Percentiles rank a stretch among this genome's conserved stretches.
These are phyloP conservation scores for Cornus suecica DNA, from an alignment of 148 eudicot genomes.

Conservation along the genomic window DNA sequence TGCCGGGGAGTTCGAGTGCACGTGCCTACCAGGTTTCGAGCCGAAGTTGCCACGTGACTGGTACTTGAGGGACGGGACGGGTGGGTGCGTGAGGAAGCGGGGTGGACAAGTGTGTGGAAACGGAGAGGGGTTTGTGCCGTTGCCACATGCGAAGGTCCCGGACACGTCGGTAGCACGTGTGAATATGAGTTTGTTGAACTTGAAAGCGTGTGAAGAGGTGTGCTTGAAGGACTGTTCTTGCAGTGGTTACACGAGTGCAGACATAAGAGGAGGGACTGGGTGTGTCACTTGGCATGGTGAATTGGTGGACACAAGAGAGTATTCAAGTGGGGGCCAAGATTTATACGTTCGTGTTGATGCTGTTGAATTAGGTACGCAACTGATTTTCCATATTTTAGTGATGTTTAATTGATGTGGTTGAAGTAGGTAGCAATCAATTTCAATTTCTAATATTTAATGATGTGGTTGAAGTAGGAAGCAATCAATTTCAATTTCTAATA, in stretches of 20 bases:
- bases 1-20: background rate
- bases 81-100: background rate
- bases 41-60: background rate
- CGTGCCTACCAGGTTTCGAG: background rate
- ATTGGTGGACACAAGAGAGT: background rate
- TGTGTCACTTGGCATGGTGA: background rate
- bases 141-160: background rate
- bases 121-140: background rate
- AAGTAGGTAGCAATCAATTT: too few relatives aligned
- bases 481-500: too few relatives aligned
- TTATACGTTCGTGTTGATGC: background rate
- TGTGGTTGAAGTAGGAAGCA: too few relatives aligned
- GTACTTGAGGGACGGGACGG: background rate
- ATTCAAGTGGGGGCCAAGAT: background rate
- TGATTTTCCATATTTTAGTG: too few relatives aligned
- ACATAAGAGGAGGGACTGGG: background rate
- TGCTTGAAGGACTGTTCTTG: background rate
- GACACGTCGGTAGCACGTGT: background rate
- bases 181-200: background rate
- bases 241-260: background rate
- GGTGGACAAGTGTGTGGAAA: background rate
- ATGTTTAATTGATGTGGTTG: too few relatives aligned
- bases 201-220: background rate
- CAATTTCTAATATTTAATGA: too few relatives aligned
- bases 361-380: background rate